Evolutionary conservation across 2,329 filamentous ascomycete genomes (phyloP).

Genomic region (Thermothelomyces thermophilus): DNA sequence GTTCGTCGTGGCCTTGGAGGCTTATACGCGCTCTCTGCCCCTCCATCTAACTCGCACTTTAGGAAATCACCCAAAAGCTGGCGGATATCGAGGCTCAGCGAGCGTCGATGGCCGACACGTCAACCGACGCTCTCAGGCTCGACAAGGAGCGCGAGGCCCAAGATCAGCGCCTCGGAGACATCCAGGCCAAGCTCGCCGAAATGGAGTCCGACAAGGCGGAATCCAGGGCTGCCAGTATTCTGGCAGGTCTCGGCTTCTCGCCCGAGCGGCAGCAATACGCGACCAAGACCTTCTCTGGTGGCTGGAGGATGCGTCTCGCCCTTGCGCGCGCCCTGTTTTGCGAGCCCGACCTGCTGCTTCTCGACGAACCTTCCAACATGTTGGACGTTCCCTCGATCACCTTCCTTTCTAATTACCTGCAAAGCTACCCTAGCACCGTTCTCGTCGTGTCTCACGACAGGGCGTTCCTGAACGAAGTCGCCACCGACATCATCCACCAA

Average conservation of each 20-base stretch:
- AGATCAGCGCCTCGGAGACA: constrained; percentile 83
- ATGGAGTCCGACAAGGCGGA: constrained; percentile 99
- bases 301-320: constrained; percentile 98
- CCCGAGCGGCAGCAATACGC: constrained; percentile 84
- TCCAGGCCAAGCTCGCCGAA: constrained; percentile 86
- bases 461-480: constrained; percentile 96
- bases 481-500: constrained; percentile 98
- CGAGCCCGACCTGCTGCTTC: constrained; percentile 88
- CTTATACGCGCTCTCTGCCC: no score
- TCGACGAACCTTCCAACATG: constrained; percentile 99
- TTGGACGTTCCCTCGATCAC: constrained; percentile 99
- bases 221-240: constrained; percentile 86
- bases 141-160: constrained; percentile 85
- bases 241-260: constrained; percentile 95
- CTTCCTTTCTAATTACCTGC: constrained; percentile 93
- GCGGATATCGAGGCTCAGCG: constrained; percentile 71
- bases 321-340: constrained; percentile 94
- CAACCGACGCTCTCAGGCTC: constrained; percentile 75
- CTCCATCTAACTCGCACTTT: background rate
- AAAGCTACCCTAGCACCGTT: constrained; percentile 87
- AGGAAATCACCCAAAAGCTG: constrained; percentile 73
- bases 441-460: constrained; percentile 97
- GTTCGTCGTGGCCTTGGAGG: no score
- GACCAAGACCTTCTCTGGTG: constrained; percentile 97
- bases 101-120: constrained; percentile 79